These are phyloP conservation scores for Auricularia sp. DNA, from an alignment of 768 basidiomycete species.

Conservation along the genomic window DNA sequence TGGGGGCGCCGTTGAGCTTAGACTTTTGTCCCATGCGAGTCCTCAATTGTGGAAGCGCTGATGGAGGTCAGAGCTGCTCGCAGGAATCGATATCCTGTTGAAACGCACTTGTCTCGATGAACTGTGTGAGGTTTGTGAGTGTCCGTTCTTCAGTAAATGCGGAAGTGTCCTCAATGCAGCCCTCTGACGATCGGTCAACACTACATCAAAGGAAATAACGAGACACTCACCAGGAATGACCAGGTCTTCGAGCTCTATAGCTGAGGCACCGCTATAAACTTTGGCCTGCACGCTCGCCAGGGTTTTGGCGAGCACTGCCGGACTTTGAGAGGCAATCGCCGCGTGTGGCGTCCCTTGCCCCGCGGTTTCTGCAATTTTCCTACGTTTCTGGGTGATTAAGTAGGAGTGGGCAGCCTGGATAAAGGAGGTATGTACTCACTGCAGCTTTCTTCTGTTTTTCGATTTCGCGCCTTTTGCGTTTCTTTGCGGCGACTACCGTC, in stretches of 20 bases:
- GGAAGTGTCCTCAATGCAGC: constrained; percentile 65
- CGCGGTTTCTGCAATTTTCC: constrained; percentile 39
- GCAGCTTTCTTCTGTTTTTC: constrained; percentile 67
- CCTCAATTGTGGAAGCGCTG: constrained; percentile 59
- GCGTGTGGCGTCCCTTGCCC: constrained; percentile 21
- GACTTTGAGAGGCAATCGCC: constrained; percentile 49
- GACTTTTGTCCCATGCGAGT: constrained; percentile 65
- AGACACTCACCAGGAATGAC: constrained; percentile 61
- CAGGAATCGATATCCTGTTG: neutral
- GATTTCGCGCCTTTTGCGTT: constrained; percentile 63
- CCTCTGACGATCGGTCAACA: constrained; percentile 51
- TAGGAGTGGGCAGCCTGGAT: neutral
- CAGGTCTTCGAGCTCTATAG: constrained; percentile 72
- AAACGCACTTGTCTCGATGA: constrained; percentile 62
- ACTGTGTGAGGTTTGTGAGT: constrained; percentile 60
- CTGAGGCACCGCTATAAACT: constrained; percentile 56
- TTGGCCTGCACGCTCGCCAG: constrained; percentile 58
- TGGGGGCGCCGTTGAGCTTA: constrained; percentile 75
- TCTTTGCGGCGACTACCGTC: constrained; percentile 36
- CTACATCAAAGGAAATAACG: constrained; percentile 20
- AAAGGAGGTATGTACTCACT: constrained; percentile 26
- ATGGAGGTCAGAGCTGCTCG: neutral
- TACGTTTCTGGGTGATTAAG: constrained; percentile 43
- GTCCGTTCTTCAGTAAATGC: constrained; percentile 62
- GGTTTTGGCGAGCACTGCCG: constrained; percentile 50